phyloP scores from a whole-genome alignment of 495 filamentous ascomycete species.

The Xylaria sp. region DNA sequence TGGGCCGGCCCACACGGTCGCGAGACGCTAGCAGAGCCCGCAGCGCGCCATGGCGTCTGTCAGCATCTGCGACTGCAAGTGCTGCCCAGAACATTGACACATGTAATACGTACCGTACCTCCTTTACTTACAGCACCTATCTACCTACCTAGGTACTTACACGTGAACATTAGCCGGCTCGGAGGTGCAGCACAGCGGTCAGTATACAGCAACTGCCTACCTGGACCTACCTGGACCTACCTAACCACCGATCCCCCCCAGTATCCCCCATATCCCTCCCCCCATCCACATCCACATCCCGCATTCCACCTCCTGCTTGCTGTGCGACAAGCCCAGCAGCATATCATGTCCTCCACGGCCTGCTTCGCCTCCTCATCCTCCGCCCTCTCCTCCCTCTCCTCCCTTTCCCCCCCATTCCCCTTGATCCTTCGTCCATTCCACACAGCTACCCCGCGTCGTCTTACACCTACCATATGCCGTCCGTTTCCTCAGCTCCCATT shows the following conservation, averaged over 20 bases:
- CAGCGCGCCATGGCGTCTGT: not conserved
- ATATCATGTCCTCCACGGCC: constrained; percentile 27
- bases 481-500: not conserved
- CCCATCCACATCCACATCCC: constrained; percentile 12
- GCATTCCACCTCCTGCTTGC: not conserved
- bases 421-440: constrained; percentile 13
- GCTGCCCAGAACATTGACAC: no score
- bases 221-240: no score
- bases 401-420: constrained; percentile 31
- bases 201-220: constrained; percentile 6
- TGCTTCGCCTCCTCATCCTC: constrained; percentile 23
- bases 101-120: not conserved
- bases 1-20: not conserved
- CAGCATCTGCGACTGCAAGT: not conserved
- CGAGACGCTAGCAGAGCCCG: constrained; percentile 4
- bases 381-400: constrained; percentile 27
- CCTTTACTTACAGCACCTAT: no score
- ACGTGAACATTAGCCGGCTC: not conserved
- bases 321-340: not conserved
- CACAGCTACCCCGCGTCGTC: constrained; percentile 9
- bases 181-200: not conserved
- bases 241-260: not conserved
- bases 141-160: not conserved
- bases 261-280: not conserved
- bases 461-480: not conserved